Percentiles rank a stretch among this genome's conserved stretches.
Evolutionary conservation across 139 green algal species (phyloP).

Genomic region (Chlamydomonas asymmetrica): DNA sequence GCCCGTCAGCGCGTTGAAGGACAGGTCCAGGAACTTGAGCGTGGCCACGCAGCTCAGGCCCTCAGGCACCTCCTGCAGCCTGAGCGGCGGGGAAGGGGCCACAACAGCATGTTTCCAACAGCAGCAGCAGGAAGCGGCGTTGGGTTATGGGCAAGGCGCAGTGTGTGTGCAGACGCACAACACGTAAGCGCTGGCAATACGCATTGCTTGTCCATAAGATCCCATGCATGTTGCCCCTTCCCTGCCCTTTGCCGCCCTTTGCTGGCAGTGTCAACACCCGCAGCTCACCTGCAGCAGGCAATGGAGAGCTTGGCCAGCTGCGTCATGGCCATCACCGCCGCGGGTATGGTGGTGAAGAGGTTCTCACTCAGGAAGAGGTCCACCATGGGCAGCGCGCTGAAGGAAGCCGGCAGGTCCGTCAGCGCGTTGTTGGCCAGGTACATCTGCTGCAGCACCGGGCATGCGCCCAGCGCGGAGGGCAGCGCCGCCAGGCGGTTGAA

Average conservation of each 20-base stretch:
- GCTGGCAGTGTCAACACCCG: no score
- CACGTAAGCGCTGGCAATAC: no score
- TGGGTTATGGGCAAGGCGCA: no score
- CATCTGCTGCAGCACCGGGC: slow-evolving; percentile 47
- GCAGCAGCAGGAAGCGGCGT: no score
- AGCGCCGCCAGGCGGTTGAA: slow-evolving; percentile 53
- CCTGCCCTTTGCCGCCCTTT: no score
- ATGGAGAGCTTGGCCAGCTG: slow-evolving; percentile 57
- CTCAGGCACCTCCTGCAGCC: slow-evolving; percentile 31
- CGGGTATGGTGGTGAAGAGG: slow-evolving; percentile 34
- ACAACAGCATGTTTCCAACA: no score
- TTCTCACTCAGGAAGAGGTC: slow-evolving; percentile 60
- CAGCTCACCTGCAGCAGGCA: slow-evolving; percentile 50
- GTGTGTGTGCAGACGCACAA: no score
- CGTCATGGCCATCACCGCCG: slow-evolving; percentile 29
- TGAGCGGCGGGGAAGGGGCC: no score
- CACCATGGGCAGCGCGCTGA: slow-evolving; percentile 48
- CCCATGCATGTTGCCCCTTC: no score
- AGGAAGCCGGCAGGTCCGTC: slow-evolving; percentile 37
- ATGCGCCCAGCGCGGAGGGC: slow-evolving; percentile 31
- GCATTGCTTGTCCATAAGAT: no score
- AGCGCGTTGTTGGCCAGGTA: slow-evolving; percentile 47
- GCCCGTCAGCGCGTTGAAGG: slow-evolving; percentile 43
- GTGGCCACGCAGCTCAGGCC: slow-evolving; percentile 17
- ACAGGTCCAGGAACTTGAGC: slow-evolving; percentile 49